Percentiles rank a stretch among this genome's conserved stretches.
Evolutionary conservation across 176 grass and related monocot species (phyloP).

Genomic region (Aegilops sharonensis): DNA sequence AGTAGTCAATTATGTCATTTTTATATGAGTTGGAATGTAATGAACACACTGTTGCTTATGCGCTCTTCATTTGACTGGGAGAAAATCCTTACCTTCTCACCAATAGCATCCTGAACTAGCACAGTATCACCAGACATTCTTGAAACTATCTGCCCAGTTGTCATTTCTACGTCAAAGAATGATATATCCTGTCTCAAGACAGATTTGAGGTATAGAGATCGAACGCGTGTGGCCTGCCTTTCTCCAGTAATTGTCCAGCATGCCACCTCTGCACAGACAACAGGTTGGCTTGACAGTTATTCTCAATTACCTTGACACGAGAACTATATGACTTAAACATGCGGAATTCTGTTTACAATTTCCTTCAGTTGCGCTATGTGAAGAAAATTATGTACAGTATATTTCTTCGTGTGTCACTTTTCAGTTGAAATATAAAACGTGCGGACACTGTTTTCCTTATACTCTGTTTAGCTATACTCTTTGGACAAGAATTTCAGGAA

Average conservation of each 20-base stretch:
- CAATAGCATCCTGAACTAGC: conserved; percentile 70
- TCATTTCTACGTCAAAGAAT: conserved; percentile 79
- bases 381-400: background rate
- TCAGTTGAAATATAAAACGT: background rate
- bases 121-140: conserved; percentile 69
- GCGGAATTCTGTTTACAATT: background rate
- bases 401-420: background rate
- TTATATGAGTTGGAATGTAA: background rate
- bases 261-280: conserved; percentile 54
- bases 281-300: background rate
- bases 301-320: background rate
- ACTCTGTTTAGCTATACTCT: background rate
- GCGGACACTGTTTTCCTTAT: background rate
- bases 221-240: conserved; percentile 62
- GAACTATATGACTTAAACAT: background rate
- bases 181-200: conserved; percentile 73
- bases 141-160: conserved; percentile 47
- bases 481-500: background rate
- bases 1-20: background rate
- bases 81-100: conserved; percentile 59
- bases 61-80: background rate
- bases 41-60: background rate
- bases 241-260: conserved; percentile 85
- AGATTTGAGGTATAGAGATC: conserved; percentile 72
- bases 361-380: background rate